These are phyloP conservation scores for Boletus subcaerulescens DNA, from an alignment of 768 basidiomycete genomes.

Conservation along the genomic window DNA sequence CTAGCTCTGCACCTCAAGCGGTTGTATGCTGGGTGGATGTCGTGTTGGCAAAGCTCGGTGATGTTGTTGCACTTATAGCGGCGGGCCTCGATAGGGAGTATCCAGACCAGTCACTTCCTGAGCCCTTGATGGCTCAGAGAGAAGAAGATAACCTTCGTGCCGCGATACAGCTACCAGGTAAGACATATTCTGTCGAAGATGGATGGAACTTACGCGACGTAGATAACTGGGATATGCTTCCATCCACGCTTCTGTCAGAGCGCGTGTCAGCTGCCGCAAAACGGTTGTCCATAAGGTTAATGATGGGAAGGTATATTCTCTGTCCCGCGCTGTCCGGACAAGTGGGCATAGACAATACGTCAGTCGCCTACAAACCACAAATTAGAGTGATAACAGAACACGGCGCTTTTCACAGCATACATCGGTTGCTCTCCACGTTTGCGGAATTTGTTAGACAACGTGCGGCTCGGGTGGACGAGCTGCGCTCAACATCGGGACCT, in stretches of 20 bases:
- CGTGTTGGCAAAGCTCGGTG: constrained; percentile 51
- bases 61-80: constrained; percentile 33
- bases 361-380: constrained; percentile 7
- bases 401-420: constrained; percentile 9
- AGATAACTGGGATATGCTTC: constrained; percentile 57
- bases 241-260: constrained; percentile 44
- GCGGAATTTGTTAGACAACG: constrained; percentile 20
- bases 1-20: constrained; percentile 24
- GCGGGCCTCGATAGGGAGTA: constrained; percentile 17
- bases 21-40: constrained; percentile 68
- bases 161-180: constrained; percentile 69
- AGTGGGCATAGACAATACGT: constrained; percentile 16
- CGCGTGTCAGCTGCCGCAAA: constrained; percentile 57
- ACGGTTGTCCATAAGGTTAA: constrained; percentile 54
- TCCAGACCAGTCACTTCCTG: constrained; percentile 16
- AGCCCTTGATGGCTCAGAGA: constrained; percentile 38
- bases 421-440: constrained; percentile 11
- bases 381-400: neutral
- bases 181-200: neutral
- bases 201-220: constrained; percentile 9
- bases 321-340: constrained; percentile 33
- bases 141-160: constrained; percentile 54
- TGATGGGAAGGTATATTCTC: constrained; percentile 56
- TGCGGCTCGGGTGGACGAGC: constrained; percentile 13
- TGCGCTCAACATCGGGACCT: constrained; percentile 3